Evolutionary conservation across 2,329 filamentous ascomycete species (phyloP), one percentile per base, ranked within the genome.

Genomic region (Aspergillus fumigatiaffinis): DNA sequence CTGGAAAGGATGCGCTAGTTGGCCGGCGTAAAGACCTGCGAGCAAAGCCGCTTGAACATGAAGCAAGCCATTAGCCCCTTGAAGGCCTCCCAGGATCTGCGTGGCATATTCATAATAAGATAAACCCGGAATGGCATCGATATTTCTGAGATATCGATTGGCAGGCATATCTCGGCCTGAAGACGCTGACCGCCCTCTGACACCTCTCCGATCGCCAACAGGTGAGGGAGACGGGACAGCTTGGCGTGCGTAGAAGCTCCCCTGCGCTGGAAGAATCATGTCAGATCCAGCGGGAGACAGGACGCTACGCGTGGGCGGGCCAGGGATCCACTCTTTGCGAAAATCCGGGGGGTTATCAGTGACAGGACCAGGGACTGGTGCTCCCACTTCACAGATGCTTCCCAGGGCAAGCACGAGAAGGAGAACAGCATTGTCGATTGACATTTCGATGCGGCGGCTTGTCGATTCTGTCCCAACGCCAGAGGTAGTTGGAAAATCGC

Each of bases 81-180:
- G 82, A 52, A 94, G 86, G 57, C 89, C 89, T 4, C 92, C 92
- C 17, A 97, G 78, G 41, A 97, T 96, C 60, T 94, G 89, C 1
- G 88, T 88, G 1, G 92, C 93, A 60, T 90, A 87, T 1, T 89
- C 89, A 71, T 92, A 97, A 71, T 97, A 97, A 29, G 92, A 89
- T 57, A 97, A 78, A 0, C 94, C 94, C 0, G 94, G 93, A 59
- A 97, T 89, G 6, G 89, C 83, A 66, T 97, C 92, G 52, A 94
- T 81, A 68, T 96, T 96, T 64, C 83, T 81, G 53, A 73, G 60
- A 14, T 65, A 50, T 2, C 61, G 53, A 3, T 55, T 58, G 21
- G 70, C 71, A 17, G 53, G 61, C n/a, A n/a, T n/a, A n/a, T n/a
- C n/a, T n/a, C n/a, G 58, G 4, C 56, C 61, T 8, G 57, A 28